Conservation (phyloP, 352 stramenopile species). For the Globisporangium sylvaticum region DNA sequence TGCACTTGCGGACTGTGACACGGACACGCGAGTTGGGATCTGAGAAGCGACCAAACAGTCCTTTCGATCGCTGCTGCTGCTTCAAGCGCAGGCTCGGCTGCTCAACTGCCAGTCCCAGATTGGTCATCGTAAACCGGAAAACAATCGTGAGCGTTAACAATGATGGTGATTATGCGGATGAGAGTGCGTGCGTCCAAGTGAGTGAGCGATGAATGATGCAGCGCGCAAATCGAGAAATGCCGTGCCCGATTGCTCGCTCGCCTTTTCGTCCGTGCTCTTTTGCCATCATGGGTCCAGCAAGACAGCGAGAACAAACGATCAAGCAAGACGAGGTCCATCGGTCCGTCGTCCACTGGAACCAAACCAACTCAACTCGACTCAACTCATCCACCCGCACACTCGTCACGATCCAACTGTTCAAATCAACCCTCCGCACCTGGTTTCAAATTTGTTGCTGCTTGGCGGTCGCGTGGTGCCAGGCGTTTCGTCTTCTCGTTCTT, state of each 20-base stretch:
- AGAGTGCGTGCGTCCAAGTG: neutral
- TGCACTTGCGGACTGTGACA: slow-evolving; percentile 5
- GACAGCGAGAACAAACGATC: neutral
- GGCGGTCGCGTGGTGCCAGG: neutral
- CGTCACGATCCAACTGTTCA: neutral
- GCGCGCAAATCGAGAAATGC: slow-evolving; percentile 4
- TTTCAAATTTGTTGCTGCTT: slow-evolving; percentile 6
- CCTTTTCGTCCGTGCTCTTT: neutral
- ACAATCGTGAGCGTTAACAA: neutral
- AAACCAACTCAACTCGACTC: neutral
- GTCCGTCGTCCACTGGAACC: neutral
- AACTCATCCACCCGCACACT: neutral
- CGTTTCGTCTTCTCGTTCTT: neutral
- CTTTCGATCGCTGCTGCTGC: neutral
- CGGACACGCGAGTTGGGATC: slow-evolving; percentile 6
- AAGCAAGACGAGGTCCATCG: neutral
- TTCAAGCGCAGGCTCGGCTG: neutral
- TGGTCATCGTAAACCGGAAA: slow-evolving; percentile 1
- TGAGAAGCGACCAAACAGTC: slow-evolving; percentile 6
- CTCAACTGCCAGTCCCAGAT: neutral
- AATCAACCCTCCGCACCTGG: neutral
- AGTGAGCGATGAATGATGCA: neutral
- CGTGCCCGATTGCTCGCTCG: neutral
- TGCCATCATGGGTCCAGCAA: neutral
- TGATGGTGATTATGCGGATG: neutral